These are phyloP conservation scores for Wallacemonas sp. DNA, from an alignment of 208 protist species.

Conservation along the genomic window DNA sequence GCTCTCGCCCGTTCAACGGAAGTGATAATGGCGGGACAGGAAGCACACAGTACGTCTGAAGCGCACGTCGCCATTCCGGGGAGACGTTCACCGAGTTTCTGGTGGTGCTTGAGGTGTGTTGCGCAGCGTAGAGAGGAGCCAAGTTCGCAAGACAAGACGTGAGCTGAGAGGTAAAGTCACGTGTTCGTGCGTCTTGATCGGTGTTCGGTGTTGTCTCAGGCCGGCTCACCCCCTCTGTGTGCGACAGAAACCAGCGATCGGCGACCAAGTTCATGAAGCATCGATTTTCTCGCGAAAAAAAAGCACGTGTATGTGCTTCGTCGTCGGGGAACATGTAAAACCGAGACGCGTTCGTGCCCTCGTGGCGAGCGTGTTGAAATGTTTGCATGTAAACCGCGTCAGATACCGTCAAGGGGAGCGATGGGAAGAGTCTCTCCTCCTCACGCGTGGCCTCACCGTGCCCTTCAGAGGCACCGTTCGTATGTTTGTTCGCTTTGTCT, in stretches of 20 bases:
- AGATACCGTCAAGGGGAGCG: neutral
- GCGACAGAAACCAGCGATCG: neutral
- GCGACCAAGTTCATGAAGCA: neutral
- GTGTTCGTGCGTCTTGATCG: neutral
- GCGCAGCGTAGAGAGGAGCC: neutral
- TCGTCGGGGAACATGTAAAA: neutral
- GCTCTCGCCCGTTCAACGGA: too few species aligned
- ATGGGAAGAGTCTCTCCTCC: too few species aligned
- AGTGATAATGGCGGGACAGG: neutral
- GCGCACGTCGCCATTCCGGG: neutral
- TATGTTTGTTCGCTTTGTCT: too few species aligned
- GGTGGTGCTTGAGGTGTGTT: too few species aligned
- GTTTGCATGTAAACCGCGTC: neutral
- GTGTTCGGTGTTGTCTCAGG: too few species aligned
- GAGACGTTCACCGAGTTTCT: too few species aligned
- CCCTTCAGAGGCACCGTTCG: too few species aligned
- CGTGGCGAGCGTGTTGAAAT: too few species aligned
- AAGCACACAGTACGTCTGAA: neutral
- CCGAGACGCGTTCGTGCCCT: neutral
- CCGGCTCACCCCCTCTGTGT: too few species aligned
- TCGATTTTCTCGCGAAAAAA: constrained; percentile 7
- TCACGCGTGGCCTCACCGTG: too few species aligned
- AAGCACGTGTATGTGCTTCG: neutral
- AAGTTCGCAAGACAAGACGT: neutral
- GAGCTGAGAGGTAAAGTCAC: neutral